Base-by-base conservation (phyloP, 2,329 filamentous ascomycete genomes). In the Pseudonectria foliicola region DNA sequence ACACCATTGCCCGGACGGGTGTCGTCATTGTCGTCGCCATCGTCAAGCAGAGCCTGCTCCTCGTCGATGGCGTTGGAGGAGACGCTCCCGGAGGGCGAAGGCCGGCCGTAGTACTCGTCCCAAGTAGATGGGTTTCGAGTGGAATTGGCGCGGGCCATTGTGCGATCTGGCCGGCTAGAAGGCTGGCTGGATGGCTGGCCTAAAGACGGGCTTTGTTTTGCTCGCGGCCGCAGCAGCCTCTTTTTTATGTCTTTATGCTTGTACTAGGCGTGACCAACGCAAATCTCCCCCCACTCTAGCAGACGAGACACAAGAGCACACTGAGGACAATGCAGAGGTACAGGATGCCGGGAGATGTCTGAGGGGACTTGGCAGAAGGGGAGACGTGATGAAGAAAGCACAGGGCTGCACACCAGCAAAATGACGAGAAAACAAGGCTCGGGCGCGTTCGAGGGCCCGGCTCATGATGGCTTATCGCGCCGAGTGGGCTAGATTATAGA, bases 51-150 rank as follows among this genome's bases (percentile, higher is more conserved):
- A 27, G 69, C 63, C 32, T 67, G 61, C 18, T 67, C 61, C 34
- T 73, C 70, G 37, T 58, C 56, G 25, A 65, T 53, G 40, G 61
- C 66, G 25, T 60, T 60, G 34, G 63, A 62, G 21, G 59, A 60
- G n/a, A 61, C 36, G 49, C 68, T 72, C 15, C 59, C 61, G 8
- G 57, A 60, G 1, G 64, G 61, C 16, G 67, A 65, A 16, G 53
- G 48, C 13, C 63, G 59, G 18, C 65, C 61, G 29, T 67, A 62
- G 46, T 70, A 67, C 45, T 68, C 61, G 48, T 67, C 63, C 67
- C 67, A 70, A 37, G 56, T 66, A 25, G 61, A 52, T 34, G 64
- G 64, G 47, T 66, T 67, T 30, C 54, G 51, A 37, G 52, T 44
- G 15, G 39, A 37, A 21, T 48, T 21, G 18, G 18, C 18, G 18